Percentiles rank a stretch among this genome's conserved stretches.
These are phyloP conservation scores for Globisporangium apiculatum DNA, from an alignment of 352 stramenopile genomes.

Conservation along the genomic window DNA sequence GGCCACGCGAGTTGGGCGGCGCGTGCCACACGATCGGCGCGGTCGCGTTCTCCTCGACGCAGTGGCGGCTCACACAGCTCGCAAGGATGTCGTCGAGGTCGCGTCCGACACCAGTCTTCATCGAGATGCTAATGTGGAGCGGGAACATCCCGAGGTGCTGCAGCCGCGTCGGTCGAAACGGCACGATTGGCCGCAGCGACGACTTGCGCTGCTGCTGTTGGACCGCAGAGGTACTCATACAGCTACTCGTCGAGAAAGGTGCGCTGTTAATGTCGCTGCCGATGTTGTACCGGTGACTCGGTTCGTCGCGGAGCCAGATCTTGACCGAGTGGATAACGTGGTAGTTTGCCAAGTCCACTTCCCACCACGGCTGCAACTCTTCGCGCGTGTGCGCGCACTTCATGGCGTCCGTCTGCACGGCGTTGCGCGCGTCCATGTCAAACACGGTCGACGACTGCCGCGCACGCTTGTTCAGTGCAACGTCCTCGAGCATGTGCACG, in stretches of 20 bases:
- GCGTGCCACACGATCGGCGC: constrained; percentile 36
- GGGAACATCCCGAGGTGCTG: constrained; percentile 29
- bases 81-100: constrained; percentile 53
- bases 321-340: constrained; percentile 41
- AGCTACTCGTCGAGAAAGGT: too few species aligned
- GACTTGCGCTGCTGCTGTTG: constrained; percentile 2
- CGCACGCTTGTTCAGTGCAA: constrained; percentile 29
- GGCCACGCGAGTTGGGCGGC: constrained; percentile 40
- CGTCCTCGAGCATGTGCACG: constrained; percentile 22
- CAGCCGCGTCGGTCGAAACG: constrained; percentile 2
- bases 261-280: not conserved
- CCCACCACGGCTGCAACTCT: constrained; percentile 50
- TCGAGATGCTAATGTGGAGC: constrained; percentile 47
- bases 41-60: constrained; percentile 18
- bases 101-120: constrained; percentile 52
- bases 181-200: not conserved
- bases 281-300: constrained; percentile 26
- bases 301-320: constrained; percentile 30
- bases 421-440: constrained; percentile 31
- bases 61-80: constrained; percentile 36
- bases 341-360: constrained; percentile 47
- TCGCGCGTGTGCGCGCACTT: constrained; percentile 34
- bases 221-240: too few species aligned
- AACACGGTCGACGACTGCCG: constrained; percentile 38
- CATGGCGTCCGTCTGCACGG: constrained; percentile 20